Base-by-base conservation (phyloP, 2,329 filamentous ascomycete genomes). In the Corinectria fuckeliana region DNA sequence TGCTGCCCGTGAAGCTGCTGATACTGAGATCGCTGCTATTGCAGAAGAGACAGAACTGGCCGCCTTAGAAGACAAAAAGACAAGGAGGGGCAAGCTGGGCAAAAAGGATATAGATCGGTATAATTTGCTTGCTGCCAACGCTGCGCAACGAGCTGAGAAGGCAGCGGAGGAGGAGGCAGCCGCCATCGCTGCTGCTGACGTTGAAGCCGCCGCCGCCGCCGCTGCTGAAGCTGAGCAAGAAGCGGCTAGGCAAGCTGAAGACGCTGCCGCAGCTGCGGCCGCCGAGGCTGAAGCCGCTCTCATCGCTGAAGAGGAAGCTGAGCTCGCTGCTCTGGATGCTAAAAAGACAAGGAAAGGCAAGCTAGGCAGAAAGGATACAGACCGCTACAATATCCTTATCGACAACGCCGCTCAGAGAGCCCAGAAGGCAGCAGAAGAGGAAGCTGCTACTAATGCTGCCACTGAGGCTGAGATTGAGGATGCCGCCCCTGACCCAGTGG, bases 31-130 rank as follows among this genome's bases (percentile, higher is more conserved):
- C 26, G 42, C 50, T 11, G 52, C 58, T 11, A 39, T 54, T 25
- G 57, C 45, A 32, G 57, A 59, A 30, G 54, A 36, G 16, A 55
- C 60, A 51, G 68, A 61, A 44, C 60, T 61, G 4, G 26, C 67
- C 59, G 58, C 47, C 5, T 45, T 59, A 9, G 56, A 59, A 26
- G 36, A 50, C 3, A 85, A 83, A 66, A 84, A 82, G 65, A 75
- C 76, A 2, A 82, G 80, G 64, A 85, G 81, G 68, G 72, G 74
- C 51, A 82, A 76, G 58, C 66, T 81, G 11, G 69, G 67, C 3
- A 83, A 78, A 60, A 81, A 76, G 56, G 80, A 81, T 38, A 72
- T 81, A 44, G 79, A 83, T 60, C 81, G 78, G 57, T 73, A 78
- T 26, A 73, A 77, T 25, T 62, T 67, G 6, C 67, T 82, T 8